Base-by-base conservation (phyloP, 805 yeast species). In the Starmerella sp. region DNA sequence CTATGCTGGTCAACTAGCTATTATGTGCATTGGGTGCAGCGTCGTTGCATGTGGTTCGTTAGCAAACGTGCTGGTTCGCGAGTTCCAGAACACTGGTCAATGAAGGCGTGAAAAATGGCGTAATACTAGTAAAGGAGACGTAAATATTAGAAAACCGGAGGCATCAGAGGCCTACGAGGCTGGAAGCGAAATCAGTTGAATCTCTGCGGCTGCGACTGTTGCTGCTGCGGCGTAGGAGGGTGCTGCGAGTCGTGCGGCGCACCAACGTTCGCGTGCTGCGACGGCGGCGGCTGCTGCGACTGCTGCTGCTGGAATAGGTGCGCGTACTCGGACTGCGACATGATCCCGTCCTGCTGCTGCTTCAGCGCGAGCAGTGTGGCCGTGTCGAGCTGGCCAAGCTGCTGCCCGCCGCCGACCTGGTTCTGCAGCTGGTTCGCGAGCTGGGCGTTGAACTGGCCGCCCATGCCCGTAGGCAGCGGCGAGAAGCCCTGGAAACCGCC, bases 401-500 rank as follows among this genome's bases (percentile, higher is more conserved):
- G 44, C 44, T 46, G 46, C 2, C 37, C 37, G 49, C 37, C 37
- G 49, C 39, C 15, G 30, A 46, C 6, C 9, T 34, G 32, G n/a
- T 15, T 22, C 29, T 51, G 53, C 29, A 38, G 28, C 49, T 49
- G 30, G 38, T 35, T 42, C 4, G 54, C 52, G 6, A 54, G 31
- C 37, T 54, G 56, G n/a, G 50, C 31, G 14, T 45, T 45, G 10
- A 42, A 29, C 11, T 55, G 54, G 28, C 55, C 55, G 22, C 39
- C 34, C 15, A 48, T 46, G 8, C 39, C 39, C 30, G 49, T 37
- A 4, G 60, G 43, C 15, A 49, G 17, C 22, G 51, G 53, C n/a
- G 58, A 54, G 37, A 52, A 57, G 31, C 58, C 60, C 22, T 45
- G 55, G 54, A 54, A 57, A 3, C 58, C 60, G 4, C 39, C 49